Conservation (phyloP, 257 asterid species). For the Solanum etuberosum region DNA sequence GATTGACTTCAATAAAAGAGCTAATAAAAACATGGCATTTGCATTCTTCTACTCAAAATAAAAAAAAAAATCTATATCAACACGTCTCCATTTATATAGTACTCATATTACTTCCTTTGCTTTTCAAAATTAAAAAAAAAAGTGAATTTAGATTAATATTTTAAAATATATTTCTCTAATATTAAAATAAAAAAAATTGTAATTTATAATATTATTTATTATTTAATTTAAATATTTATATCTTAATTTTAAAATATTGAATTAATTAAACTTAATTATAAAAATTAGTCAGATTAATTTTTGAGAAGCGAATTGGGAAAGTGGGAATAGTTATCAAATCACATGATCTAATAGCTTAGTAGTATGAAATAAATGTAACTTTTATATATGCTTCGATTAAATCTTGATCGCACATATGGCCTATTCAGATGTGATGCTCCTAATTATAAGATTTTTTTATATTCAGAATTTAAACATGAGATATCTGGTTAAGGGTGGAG, state of each 20-base stretch:
- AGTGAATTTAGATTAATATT: neutral
- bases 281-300: too few species aligned
- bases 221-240: neutral
- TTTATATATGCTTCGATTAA: too few species aligned
- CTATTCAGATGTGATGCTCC: too few species aligned
- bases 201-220: neutral
- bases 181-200: neutral
- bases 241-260: too few species aligned
- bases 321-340: neutral
- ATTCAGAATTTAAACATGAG: rapidly evolving
- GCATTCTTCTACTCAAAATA: neutral
- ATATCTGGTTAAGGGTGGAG: rapidly evolving
- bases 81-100: neutral
- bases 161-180: neutral
- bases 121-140: neutral
- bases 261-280: too few species aligned
- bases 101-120: too few species aligned
- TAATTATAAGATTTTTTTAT: too few species aligned
- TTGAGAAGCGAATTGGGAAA: neutral
- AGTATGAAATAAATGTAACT: neutral
- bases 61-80: neutral
- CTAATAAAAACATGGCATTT: neutral
- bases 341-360: neutral
- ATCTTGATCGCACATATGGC: too few species aligned
- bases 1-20: neutral